phyloP scores from a whole-genome alignment of 805 yeast genomes.

The Kuraishia borneana region DNA sequence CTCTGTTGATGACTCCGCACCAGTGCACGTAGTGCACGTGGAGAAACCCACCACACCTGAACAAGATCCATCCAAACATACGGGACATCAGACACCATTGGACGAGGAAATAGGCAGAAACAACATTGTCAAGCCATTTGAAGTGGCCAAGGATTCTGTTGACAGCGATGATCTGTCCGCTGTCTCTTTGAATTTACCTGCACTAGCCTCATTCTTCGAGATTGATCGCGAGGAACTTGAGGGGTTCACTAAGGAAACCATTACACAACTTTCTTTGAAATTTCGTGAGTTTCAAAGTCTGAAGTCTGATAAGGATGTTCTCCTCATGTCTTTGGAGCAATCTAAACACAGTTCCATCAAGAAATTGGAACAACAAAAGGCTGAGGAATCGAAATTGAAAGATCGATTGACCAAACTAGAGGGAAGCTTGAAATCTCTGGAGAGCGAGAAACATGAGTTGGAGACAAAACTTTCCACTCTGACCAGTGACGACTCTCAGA shows the following conservation, averaged over 20 bases:
- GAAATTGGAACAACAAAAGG: constrained; percentile 19
- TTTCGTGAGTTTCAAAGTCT: constrained; percentile 22
- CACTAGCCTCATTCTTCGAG: constrained; percentile 17
- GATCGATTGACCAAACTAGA: constrained; percentile 11
- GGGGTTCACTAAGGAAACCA: constrained; percentile 9
- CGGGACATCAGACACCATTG: neutral
- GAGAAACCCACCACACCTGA: too few species aligned
- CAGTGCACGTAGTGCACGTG: too few species aligned
- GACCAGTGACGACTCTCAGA: constrained; percentile 9
- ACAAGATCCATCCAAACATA: too few species aligned
- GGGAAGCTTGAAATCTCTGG: constrained; percentile 9
- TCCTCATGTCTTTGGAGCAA: constrained; percentile 30
- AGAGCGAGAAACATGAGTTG: constrained; percentile 9
- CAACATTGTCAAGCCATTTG: neutral
- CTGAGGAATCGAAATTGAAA: constrained; percentile 15
- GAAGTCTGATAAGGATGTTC: constrained; percentile 23
- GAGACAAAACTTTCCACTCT: constrained; percentile 10
- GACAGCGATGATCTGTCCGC: neutral
- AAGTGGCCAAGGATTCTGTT: neutral
- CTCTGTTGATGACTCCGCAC: too few species aligned
- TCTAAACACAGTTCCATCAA: constrained; percentile 20
- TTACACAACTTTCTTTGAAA: constrained; percentile 17
- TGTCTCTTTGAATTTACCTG: neutral
- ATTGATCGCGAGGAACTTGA: constrained; percentile 14
- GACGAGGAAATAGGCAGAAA: neutral